Evolutionary conservation across 2,329 filamentous ascomycete species (phyloP).

Genomic region (Aspergillus hiratsukae): DNA sequence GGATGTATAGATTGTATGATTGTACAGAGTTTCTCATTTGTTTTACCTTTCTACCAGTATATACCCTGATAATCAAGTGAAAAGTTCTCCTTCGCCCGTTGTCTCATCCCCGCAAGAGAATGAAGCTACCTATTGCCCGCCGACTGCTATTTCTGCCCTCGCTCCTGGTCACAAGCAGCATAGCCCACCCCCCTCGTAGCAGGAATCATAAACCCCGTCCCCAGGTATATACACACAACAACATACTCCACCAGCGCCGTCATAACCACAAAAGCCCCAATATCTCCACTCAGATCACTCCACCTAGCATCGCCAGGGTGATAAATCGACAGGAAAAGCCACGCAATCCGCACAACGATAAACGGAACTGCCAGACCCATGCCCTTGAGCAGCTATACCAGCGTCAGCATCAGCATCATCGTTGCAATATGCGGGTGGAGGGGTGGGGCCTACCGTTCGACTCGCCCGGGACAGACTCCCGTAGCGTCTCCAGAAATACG

Average conservation of each 20-base stretch:
- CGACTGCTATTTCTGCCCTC: not conserved
- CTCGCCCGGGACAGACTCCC: constrained; percentile 8
- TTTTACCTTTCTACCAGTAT: no score
- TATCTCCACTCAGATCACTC: constrained; percentile 16
- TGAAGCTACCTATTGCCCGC: not conserved
- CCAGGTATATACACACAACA: constrained; percentile 15
- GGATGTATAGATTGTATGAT: not conserved
- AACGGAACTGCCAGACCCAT: constrained; percentile 17
- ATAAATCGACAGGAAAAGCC: constrained; percentile 21
- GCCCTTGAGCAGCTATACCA: constrained; percentile 11
- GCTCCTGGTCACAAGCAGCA: not conserved
- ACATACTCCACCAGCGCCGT: constrained; percentile 17
- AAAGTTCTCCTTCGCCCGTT: no score
- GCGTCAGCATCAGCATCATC: no score
- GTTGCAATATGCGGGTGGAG: no score
- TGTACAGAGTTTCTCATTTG: no score
- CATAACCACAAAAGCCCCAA: constrained; percentile 20
- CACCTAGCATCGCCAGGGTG: constrained; percentile 10
- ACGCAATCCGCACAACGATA: constrained; percentile 18
- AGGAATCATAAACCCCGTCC: constrained; percentile 12
- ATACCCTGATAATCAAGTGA: constrained; percentile 9
- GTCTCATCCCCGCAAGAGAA: not conserved
- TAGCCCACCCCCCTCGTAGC: not conserved
- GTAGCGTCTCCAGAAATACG: constrained; percentile 16
- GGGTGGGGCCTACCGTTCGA: constrained; percentile 13